Conservation (phyloP, 2,329 filamentous ascomycete genomes). For the Volutella citrinella region DNA sequence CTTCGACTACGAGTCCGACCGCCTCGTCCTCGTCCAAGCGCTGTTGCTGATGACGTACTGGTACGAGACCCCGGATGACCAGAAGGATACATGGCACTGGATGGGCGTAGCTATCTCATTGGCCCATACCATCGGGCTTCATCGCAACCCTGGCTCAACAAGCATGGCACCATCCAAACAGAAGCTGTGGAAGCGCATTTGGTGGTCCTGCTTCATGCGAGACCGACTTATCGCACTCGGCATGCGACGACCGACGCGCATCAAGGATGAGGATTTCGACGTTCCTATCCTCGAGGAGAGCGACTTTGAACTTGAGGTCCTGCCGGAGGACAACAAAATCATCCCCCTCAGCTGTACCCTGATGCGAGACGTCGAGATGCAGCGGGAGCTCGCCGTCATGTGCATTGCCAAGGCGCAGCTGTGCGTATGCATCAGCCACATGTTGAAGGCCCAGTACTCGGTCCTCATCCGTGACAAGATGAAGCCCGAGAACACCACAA, state of each 20-base stretch:
- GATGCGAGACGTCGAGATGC: slow-evolving; percentile 67
- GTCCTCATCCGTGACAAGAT: slow-evolving; percentile 82
- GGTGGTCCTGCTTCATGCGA: slow-evolving; percentile 97
- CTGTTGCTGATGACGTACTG: slow-evolving; percentile 93
- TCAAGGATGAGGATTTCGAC: slow-evolving; percentile 91
- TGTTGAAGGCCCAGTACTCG: slow-evolving; percentile 88
- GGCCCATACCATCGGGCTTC: slow-evolving; percentile 88
- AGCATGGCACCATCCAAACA: slow-evolving; percentile 72
- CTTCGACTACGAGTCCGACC: slow-evolving; percentile 91
- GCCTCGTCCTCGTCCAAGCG: slow-evolving; percentile 83
- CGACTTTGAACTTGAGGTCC: slow-evolving; percentile 76
- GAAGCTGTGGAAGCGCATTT: slow-evolving; percentile 89
- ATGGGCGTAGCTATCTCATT: slow-evolving; percentile 94
- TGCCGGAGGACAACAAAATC: slow-evolving; percentile 65
- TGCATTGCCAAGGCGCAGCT: slow-evolving; percentile 90
- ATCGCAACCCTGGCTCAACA: slow-evolving; percentile 77
- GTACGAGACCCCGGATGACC: slow-evolving; percentile 95
- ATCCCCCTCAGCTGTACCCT: slow-evolving; percentile 69
- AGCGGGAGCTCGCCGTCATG: slow-evolving; percentile 78
- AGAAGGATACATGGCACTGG: slow-evolving; percentile 99
- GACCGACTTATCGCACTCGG: slow-evolving; percentile 89
- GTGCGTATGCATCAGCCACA: slow-evolving; percentile 83
- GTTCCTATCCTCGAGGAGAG: slow-evolving; percentile 82
- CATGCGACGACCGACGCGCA: slow-evolving; percentile 88
- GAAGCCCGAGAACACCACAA: slow-evolving; percentile 72